Percentiles rank a stretch among this genome's conserved stretches.
Evolutionary conservation across 2,329 filamentous ascomycete genomes (phyloP).

Genomic region (Trichoderma sp.): DNA sequence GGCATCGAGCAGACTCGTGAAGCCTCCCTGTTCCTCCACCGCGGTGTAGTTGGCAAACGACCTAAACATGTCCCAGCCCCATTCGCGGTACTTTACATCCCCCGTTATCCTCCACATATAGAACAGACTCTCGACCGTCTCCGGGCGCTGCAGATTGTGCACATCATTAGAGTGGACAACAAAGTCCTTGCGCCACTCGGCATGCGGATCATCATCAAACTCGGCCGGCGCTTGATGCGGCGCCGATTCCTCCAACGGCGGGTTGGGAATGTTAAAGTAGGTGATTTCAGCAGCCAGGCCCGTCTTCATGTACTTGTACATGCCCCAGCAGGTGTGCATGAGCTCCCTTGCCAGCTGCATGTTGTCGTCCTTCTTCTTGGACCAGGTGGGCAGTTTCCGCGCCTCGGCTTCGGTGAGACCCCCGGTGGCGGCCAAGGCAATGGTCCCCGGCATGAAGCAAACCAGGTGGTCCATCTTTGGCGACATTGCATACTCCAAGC

Average conservation of each 20-base stretch:
- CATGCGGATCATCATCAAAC: conserved; percentile 51
- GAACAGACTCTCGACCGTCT: conserved; percentile 93
- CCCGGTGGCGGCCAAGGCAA: conserved; percentile 81
- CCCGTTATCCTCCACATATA: conserved; percentile 99
- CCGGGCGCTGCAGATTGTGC: conserved; percentile 92
- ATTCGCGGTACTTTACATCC: conserved; percentile 82
- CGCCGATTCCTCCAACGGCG: conserved; percentile 58
- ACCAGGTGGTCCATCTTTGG: conserved; percentile 98
- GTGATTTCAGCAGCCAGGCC: conserved; percentile 94
- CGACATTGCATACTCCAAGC: conserved; percentile 61
- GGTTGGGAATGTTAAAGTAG: conserved; percentile 74
- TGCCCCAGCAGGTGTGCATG: conserved; percentile 97
- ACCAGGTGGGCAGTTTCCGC: conserved; percentile 69
- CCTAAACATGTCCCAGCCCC: conserved; percentile 99
- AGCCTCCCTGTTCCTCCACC: conserved; percentile 73
- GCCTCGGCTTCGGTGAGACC: conserved; percentile 74
- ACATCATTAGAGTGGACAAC: conserved; percentile 75
- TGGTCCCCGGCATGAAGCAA: conserved; percentile 96
- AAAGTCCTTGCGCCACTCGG: conserved; percentile 74
- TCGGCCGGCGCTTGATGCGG: conserved; percentile 46
- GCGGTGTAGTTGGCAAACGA: conserved; percentile 83
- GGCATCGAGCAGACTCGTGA: conserved; percentile 76
- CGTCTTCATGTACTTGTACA: conserved; percentile 87
- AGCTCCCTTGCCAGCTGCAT: conserved; percentile 84
- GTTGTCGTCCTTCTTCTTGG: conserved; percentile 75